A percentile compares a stretch with the other conserved stretches of the same genome.
Conservation (phyloP, 2,329 filamentous ascomycete genomes). For the Aspergillus niger region DNA sequence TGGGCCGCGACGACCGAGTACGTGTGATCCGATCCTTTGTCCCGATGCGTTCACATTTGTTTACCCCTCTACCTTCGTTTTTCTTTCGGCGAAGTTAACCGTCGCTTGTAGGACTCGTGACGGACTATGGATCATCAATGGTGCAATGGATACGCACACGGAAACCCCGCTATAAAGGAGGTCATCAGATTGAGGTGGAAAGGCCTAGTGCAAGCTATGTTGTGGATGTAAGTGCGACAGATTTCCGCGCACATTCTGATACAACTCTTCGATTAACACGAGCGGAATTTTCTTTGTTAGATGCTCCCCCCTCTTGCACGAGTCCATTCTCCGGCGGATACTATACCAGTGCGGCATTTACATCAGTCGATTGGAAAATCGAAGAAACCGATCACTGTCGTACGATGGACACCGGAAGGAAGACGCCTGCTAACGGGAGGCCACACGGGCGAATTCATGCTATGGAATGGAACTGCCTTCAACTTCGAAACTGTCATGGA, state of each 20-base stretch:
- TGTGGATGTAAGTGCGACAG: conserved; percentile 68
- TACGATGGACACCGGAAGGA: conserved; percentile 96
- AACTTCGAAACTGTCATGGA: conserved; percentile 99
- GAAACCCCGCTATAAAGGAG: conserved; percentile 71
- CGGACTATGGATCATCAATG: conserved; percentile 88
- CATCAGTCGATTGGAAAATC: conserved; percentile 99
- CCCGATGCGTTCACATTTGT: not conserved
- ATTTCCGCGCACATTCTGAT: not conserved
- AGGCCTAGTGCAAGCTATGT: conserved; percentile 87
- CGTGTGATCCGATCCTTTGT: conserved; percentile 12
- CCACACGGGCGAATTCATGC: conserved; percentile 94
- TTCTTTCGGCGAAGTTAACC: conserved; percentile 18
- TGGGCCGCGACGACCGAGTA: conserved; percentile 46
- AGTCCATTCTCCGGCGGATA: conserved; percentile 73
- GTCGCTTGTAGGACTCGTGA: conserved; percentile 70
- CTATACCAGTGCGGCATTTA: conserved; percentile 89
- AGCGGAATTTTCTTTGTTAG: conserved; percentile 47
- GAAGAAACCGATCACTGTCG: conserved; percentile 95
- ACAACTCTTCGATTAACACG: not conserved
- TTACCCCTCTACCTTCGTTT: not conserved
- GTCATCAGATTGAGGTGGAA: conserved; percentile 73
- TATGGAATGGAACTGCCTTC: conserved; percentile 99
- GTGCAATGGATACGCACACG: conserved; percentile 89
- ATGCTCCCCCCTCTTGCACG: conserved; percentile 84
- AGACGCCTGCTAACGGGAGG: conserved; percentile 88